Base-by-base conservation (phyloP, 345 rosid species). In the Noccaea bulbosa region DNA sequence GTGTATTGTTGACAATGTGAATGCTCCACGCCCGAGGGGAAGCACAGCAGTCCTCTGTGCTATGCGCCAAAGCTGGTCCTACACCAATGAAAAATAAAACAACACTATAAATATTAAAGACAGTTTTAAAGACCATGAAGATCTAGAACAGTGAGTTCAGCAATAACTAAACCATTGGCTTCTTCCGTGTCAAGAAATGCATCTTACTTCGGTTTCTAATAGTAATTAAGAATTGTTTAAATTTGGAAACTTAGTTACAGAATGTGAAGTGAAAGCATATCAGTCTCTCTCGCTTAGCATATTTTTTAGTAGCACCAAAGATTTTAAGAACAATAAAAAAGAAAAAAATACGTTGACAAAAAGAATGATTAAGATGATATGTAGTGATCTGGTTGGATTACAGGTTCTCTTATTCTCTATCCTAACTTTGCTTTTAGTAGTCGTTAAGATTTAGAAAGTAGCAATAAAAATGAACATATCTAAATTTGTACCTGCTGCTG, bases 1-100 rank as follows among this genome's bases (percentile, higher is more conserved):
- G 77, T 83, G 84, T 73, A 91, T 91, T 20, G 99, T 91, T 63
- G 90, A 92, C 64, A 91, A 86, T 70, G 99, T 93, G 75, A 93
- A 93, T 77, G 99, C 97, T 52, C 97, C 99, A 65, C 96, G 96
- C 53, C 99, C 99, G 68, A 89, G 68, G 69, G 99, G 99, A 78
- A 88, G 97, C 65, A 96, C 89, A 71, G 99, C 91, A 53, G 96
- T 89, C 81, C 97, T 89, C 61, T 93, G 99, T 46, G 97, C 96
- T 77, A 87, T 81, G 54, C 89, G 93, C 99, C 99, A 93, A 62
- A 93, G 87, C 75, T 93, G 96, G 79, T 89, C 91, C 99, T 93
- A 77, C 55, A 53, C 48, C 72, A 62, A 64, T 54, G 52, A 65
- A 73, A 63, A 61, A 69, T 61, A 59, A 14, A 51, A 53, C 39